These are phyloP conservation scores for Camelina hispida DNA, from an alignment of 345 rosid genomes.

Conservation along the genomic window DNA sequence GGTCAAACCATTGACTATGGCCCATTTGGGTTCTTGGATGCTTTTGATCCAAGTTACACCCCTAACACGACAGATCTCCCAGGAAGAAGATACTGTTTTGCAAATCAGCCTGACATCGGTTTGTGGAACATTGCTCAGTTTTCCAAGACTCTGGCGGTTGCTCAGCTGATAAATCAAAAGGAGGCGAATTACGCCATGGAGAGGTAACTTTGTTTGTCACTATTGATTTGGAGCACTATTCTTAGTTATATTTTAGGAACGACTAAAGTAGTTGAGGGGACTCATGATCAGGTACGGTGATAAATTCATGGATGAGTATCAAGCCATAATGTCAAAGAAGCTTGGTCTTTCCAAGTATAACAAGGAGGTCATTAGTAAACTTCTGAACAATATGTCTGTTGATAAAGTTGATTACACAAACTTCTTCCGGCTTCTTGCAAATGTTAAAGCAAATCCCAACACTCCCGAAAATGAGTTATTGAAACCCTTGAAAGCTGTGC, in stretches of 20 bases:
- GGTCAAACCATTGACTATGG: constrained; percentile 98
- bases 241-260: neutral
- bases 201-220: constrained; percentile 54
- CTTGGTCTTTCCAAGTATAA: constrained; percentile 94
- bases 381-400: constrained; percentile 91
- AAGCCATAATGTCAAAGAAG: constrained; percentile 84
- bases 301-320: constrained; percentile 96
- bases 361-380: constrained; percentile 79
- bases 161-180: constrained; percentile 77
- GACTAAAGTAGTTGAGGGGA: neutral
- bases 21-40: constrained; percentile 97
- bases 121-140: constrained; percentile 95
- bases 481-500: constrained; percentile 79
- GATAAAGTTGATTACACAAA: constrained; percentile 99
- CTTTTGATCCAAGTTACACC: constrained; percentile 95
- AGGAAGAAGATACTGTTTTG: constrained; percentile 93
- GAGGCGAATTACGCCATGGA: constrained; percentile 93
- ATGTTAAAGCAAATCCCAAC: constrained; percentile 69
- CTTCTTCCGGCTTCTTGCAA: constrained; percentile 83
- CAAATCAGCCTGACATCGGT: constrained; percentile 96
- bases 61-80: constrained; percentile 99
- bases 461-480: constrained; percentile 68
- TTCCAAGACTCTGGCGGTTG: constrained; percentile 66
- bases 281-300: constrained; percentile 72
- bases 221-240: neutral